These are phyloP conservation scores for Pistacia atlantica DNA, from an alignment of 345 rosid species.

Conservation along the genomic window DNA sequence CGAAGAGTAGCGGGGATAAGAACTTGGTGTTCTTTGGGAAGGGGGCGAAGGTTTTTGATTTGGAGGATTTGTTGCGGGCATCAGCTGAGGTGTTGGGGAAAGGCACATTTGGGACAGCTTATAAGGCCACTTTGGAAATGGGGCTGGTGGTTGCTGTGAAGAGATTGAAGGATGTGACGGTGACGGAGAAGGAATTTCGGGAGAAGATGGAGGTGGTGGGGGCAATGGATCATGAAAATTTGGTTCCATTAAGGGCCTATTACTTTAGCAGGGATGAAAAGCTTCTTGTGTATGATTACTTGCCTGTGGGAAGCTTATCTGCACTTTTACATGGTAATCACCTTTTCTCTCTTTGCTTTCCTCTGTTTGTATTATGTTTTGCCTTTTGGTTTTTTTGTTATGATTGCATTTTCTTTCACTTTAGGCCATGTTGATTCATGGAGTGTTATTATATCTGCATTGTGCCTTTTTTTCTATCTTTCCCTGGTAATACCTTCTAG, in stretches of 20 bases:
- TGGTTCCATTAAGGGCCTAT: slow-evolving; percentile 59
- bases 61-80: slow-evolving; percentile 85
- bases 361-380: slow-evolving; percentile 2
- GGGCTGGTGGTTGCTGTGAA: slow-evolving; percentile 83
- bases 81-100: slow-evolving; percentile 96
- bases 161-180: slow-evolving; percentile 77
- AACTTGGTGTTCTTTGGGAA: slow-evolving; percentile 76
- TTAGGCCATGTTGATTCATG: slow-evolving; percentile 1
- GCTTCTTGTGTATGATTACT: slow-evolving; percentile 68
- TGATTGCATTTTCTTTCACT: slow-evolving; percentile 13
- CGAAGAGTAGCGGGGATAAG: slow-evolving; percentile 37
- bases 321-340: slow-evolving; percentile 67
- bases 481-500: background rate
- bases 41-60: slow-evolving; percentile 51
- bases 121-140: slow-evolving; percentile 74
- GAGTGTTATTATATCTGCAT: background rate
- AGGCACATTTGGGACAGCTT: slow-evolving; percentile 88
- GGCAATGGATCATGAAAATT: slow-evolving; percentile 63
- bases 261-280: slow-evolving; percentile 62
- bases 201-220: slow-evolving; percentile 78
- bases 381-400: background rate
- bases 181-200: slow-evolving; percentile 67
- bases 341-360: slow-evolving; percentile 10
- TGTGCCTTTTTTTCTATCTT: background rate
- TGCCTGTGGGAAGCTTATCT: slow-evolving; percentile 79